A percentile compares a stretch with the other conserved stretches of the same genome.
phyloP scores from a whole-genome alignment of 495 filamentous ascomycete species.

The Aspergillus incahuasiensis region DNA sequence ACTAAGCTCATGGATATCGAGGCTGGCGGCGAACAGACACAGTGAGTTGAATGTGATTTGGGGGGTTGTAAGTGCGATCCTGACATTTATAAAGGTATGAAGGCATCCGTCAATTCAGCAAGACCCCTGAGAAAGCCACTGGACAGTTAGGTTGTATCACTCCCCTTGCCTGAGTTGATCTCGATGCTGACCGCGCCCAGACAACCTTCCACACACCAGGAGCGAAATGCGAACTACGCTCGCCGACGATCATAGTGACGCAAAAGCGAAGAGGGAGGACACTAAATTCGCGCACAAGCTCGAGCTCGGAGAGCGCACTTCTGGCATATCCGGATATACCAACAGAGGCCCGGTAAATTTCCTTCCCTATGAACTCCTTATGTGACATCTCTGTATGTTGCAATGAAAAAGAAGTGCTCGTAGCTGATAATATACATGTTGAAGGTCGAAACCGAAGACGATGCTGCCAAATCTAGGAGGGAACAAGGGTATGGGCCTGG shows the following conservation, averaged over 20 bases:
- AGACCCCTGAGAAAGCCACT: conserved; percentile 48
- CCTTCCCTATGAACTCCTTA: conserved; percentile 17
- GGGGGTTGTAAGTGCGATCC: not conserved
- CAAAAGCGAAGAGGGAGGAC: conserved; percentile 19
- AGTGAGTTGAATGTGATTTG: not conserved
- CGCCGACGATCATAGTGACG: conserved; percentile 5
- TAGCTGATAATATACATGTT: conserved; percentile 48
- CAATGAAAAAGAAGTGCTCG: conserved; percentile 24
- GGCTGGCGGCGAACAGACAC: conserved; percentile 7
- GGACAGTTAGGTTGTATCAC: conserved; percentile 55
- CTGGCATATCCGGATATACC: conserved; percentile 15
- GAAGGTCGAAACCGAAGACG: conserved; percentile 31
- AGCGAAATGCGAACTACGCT: conserved; percentile 24
- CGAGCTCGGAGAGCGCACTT: conserved; percentile 21
- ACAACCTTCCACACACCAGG: conserved; percentile 24
- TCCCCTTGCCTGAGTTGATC: not conserved
- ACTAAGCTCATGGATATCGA: conserved; percentile 7
- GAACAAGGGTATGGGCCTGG: conserved; percentile 59
- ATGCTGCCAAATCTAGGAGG: conserved; percentile 44
- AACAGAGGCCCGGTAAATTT: conserved; percentile 35
- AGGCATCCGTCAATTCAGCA: conserved; percentile 45
- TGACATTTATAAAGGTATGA: conserved; percentile 50
- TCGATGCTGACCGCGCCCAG: conserved; percentile 10
- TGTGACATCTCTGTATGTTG: conserved; percentile 29
- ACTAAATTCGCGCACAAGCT: conserved; percentile 27